These are phyloP conservation scores for Talaromyces borbonicus DNA, from an alignment of 495 filamentous ascomycete species.

Conservation along the genomic window DNA sequence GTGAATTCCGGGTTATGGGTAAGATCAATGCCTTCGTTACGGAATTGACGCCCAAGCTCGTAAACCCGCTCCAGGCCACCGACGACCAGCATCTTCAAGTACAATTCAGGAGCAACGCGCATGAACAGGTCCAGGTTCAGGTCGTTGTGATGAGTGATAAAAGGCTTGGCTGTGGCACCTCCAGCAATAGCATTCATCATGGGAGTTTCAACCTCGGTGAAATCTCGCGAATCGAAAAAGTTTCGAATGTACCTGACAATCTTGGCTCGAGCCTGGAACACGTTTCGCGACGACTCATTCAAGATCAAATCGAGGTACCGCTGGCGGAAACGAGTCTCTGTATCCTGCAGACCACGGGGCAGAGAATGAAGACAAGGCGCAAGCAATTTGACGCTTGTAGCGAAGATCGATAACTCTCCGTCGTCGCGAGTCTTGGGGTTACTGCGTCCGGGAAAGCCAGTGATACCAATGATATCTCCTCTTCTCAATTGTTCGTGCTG, in stretches of 20 bases:
- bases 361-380: constrained; percentile 91
- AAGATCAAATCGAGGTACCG: constrained; percentile 93
- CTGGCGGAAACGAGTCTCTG: constrained; percentile 85
- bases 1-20: constrained; percentile 99
- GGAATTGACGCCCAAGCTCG: constrained; percentile 84
- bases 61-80: constrained; percentile 89
- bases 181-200: constrained; percentile 96
- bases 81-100: constrained; percentile 92
- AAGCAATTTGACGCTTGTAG: constrained; percentile 71
- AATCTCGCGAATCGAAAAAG: constrained; percentile 77
- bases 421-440: constrained; percentile 78
- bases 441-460: constrained; percentile 82
- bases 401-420: constrained; percentile 91
- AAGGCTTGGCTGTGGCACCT: constrained; percentile 92
- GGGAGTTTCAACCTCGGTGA: constrained; percentile 93
- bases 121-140: constrained; percentile 88
- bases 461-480: constrained; percentile 85
- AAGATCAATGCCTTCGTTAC: constrained; percentile 92
- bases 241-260: constrained; percentile 76
- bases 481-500: constrained; percentile 86
- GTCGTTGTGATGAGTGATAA: constrained; percentile 91
- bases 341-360: constrained; percentile 86
- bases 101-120: constrained; percentile 89
- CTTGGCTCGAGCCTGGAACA: constrained; percentile 73
- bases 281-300: constrained; percentile 74